Conservation (phyloP, 257 asterid genomes). For the Solanum okadae region DNA sequence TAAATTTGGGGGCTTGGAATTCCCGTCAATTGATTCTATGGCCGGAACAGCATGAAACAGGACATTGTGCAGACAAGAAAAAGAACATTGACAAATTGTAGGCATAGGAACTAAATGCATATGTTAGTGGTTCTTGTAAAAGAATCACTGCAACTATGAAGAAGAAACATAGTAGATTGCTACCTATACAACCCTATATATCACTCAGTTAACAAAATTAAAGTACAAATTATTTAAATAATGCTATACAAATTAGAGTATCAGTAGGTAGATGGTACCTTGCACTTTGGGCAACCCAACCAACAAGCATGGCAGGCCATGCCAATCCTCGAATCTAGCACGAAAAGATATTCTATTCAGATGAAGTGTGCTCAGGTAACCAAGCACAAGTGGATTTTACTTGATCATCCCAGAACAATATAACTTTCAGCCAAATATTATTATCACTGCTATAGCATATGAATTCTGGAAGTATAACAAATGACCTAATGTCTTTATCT, state of each 20-base stretch:
- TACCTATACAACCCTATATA: neutral
- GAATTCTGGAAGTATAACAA: neutral
- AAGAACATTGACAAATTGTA: neutral
- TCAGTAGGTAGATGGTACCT: slow-evolving; percentile 29
- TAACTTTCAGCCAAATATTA: neutral
- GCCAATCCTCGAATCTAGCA: slow-evolving; percentile 88
- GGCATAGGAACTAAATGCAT: neutral
- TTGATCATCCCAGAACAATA: neutral
- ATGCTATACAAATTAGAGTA: neutral
- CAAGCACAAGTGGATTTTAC: neutral
- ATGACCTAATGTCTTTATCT: neutral
- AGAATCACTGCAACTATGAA: neutral
- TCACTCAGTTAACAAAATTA: neutral
- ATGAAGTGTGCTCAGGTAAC: neutral
- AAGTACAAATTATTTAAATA: neutral
- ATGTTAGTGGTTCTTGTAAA: neutral
- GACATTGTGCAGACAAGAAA: neutral
- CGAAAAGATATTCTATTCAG: slow-evolving; percentile 9
- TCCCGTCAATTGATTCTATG: neutral
- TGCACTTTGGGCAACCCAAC: slow-evolving; percentile 99
- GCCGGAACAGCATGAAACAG: neutral
- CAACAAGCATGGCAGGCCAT: slow-evolving; percentile 93
- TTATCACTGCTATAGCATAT: neutral
- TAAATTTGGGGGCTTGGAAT: neutral
- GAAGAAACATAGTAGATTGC: neutral